Base-by-base conservation (phyloP, 2,329 filamentous ascomycete genomes). In the Colletotrichum sp. region DNA sequence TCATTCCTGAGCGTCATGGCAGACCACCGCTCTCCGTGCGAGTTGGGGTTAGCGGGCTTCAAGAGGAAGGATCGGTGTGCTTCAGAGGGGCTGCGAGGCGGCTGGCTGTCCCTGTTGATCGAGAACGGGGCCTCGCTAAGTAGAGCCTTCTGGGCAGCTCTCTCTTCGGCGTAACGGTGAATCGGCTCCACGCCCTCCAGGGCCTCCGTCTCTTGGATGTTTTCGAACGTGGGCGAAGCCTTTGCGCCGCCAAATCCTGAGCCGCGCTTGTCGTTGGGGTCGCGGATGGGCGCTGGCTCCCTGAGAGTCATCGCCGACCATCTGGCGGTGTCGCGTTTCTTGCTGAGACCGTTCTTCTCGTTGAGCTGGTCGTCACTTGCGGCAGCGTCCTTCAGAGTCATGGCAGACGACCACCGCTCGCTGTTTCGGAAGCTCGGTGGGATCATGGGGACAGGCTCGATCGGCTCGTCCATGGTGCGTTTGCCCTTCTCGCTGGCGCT, bases 391-490 rank as follows among this genome's bases (percentile, higher is more conserved):
- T 24, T 68, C 8, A 76, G 74, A 1, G 74, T 76, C 74, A 76
- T 73, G 34, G 74, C 74, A 2, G 74, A 73, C 13, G 74, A 76
- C 74, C 74, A 76, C 15, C 74, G 74, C 34, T 76, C 74, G 59
- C 57, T 75, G 72, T 71, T 67, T 52, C 65, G 62, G 70, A 76
- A 76, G 74, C 64, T 76, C 8, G 74, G 74, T 16, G 74, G 74
- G 24, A 76, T 76, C 64, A 69, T 55, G 18, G 74, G 74, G 6
- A 76, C 74, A 7, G 74, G 74, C 30, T 76, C 74, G 28, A 76
- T 76, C 21, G n/a, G 26, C 8, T 73, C 74, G 9, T 76, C 70
- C 36, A 52, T 26, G 59, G 62, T 18, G 44, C 70, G 72, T 63
- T 72, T 73, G 64, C 70, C 64, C 36, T 76, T 76, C 32, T 76